phyloP scores from a whole-genome alignment of 768 basidiomycete genomes.

The Leccinum disarticulatum region DNA sequence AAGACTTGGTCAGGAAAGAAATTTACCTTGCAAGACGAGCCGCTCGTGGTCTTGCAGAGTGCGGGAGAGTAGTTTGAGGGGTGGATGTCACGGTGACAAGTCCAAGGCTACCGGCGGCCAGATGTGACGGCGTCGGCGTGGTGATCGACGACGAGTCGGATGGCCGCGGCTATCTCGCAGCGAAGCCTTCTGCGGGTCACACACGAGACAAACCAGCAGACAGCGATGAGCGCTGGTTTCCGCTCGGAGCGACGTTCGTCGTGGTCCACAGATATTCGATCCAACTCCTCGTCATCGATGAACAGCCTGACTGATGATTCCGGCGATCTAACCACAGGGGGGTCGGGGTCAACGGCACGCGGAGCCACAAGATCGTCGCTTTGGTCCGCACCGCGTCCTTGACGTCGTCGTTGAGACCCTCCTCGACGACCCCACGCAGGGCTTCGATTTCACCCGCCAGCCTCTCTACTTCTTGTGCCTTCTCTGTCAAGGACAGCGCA shows the following conservation, averaged over 20 bases:
- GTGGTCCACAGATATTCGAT: slow-evolving; percentile 63
- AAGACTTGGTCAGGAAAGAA: no score
- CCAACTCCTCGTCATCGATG: slow-evolving; percentile 57
- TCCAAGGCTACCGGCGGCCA: no score
- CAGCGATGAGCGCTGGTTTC: no score
- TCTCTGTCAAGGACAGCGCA: slow-evolving; percentile 52
- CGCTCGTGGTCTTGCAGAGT: no score
- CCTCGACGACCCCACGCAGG: slow-evolving; percentile 83
- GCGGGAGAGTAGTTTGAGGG: no score
- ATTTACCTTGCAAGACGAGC: no score
- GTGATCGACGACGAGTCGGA: no score
- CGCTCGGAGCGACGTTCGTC: slow-evolving; percentile 63
- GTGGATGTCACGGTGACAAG: no score
- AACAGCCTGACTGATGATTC: slow-evolving; percentile 34
- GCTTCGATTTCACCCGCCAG: slow-evolving; percentile 85
- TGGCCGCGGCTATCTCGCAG: no score
- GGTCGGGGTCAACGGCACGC: neutral
- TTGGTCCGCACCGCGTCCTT: slow-evolving; percentile 44
- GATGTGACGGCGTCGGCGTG: no score
- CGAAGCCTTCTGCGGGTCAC: no score
- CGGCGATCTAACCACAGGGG: slow-evolving; percentile 5
- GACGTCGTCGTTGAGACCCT: slow-evolving; percentile 71
- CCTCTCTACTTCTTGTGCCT: slow-evolving; percentile 72
- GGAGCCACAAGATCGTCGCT: slow-evolving; percentile 1
- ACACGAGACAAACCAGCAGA: no score